Conservation (phyloP, 805 yeast species). For the Yarrowia porcina region DNA sequence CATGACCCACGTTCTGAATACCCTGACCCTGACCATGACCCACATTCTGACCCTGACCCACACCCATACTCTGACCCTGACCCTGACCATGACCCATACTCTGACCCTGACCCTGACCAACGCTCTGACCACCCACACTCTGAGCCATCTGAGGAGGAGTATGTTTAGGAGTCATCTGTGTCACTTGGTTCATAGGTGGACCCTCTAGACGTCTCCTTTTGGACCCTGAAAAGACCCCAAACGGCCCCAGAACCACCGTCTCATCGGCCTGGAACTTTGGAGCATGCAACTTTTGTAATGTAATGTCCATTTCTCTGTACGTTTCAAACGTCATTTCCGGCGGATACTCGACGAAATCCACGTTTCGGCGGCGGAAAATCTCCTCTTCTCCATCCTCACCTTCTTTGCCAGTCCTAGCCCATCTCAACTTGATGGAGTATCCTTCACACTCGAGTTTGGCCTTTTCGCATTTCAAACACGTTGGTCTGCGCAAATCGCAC, state of each 20-base stretch:
- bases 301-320: constrained; percentile 82
- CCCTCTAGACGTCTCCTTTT: not conserved
- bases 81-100: too few species aligned
- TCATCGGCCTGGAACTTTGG: constrained; percentile 44
- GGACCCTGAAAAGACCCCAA: constrained; percentile 71
- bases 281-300: constrained; percentile 54
- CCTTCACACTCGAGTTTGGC: constrained; percentile 74
- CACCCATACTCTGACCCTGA: too few species aligned
- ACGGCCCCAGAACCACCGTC: constrained; percentile 67
- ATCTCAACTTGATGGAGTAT: constrained; percentile 73
- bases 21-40: too few species aligned
- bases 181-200: not conserved
- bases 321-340: constrained; percentile 54
- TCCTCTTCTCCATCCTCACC: constrained; percentile 42
- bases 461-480: constrained; percentile 66
- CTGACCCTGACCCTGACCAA: too few species aligned
- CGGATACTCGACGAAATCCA: constrained; percentile 65
- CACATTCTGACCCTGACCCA: too few species aligned
- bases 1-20: too few species aligned
- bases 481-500: constrained; percentile 71
- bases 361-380: constrained; percentile 54
- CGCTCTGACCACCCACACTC: too few species aligned
- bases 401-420: constrained; percentile 46
- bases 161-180: constrained; percentile 16
- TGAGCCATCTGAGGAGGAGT: not conserved